Base-by-base conservation (phyloP, 768 basidiomycete species). In the Lactarius psammicola region DNA sequence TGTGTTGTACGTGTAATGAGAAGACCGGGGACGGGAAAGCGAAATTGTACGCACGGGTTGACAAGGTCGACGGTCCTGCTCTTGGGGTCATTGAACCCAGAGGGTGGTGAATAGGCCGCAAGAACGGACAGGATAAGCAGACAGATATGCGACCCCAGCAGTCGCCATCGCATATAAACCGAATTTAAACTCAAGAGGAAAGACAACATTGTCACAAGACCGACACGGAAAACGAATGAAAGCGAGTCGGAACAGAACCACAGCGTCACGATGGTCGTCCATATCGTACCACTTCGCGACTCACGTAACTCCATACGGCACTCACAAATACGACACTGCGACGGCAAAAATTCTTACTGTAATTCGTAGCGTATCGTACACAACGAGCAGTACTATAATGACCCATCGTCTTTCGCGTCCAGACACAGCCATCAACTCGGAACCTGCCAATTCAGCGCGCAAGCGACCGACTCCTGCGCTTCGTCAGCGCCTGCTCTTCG, bases 51-150 rank as follows among this genome's bases (percentile, higher is more conserved):
- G 69, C 63, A 82, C 81, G 81, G 78, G 62, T 82, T 78, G n/a
- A 82, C 79, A 61, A 76, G 73, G 69, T 82, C 80, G 9, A 82
- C 79, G 18, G 77, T 76, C 46, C 74, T 71, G 58, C 81, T 82
- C 28, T 53, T 62, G 30, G 75, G 77, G 31, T 69, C 61, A 11
- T 54, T 60, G 51, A 77, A 76, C 30, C 66, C 63, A 23, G 53
- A 58, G 34, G 66, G 66, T 33, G 65, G 60, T 17, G 56, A 62
- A 51, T 38, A 56, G 18, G 60, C 38, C 5, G 61, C 66, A 17
- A 63, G 61, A 30, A 44, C 38, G 18, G 56, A 40, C 10, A 67
- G 66, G 20, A 54, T 38, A 4, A 67, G 23, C 33, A 67, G 36
- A 56, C 65, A 67, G 18, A 56, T 15, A 15, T 57, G 7, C 44